Base-by-base conservation (phyloP, 768 basidiomycete species). In the Suillus luteus region DNA sequence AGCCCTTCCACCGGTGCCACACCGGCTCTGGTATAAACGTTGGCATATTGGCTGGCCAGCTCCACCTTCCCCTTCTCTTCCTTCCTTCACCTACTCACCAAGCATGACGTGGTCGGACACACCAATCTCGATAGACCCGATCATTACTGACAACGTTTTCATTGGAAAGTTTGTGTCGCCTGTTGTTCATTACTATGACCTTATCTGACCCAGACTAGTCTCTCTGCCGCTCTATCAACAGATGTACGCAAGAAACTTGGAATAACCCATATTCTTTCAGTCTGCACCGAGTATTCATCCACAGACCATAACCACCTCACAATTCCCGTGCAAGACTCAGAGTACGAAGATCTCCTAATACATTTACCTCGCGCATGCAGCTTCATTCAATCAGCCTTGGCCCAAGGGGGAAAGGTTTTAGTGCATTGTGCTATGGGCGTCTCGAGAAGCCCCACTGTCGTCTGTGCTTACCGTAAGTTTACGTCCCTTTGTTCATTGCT, bases 351-450 rank as follows among this genome's bases (percentile, higher is more conserved):
- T 66, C 79, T 92, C 31, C 82, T 91, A 17, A 85, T 87, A n/a
- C 82, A 89, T 67, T 77, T 92, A 2, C 85, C 87, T 3, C 64
- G 71, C 19, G 80, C 86, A 11, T 87, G 86, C 69, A 73, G 69
- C 15, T 92, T 90, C 72, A 90, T 92, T 37, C 80, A 88, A 66
- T 65, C 78, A 24, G 87, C 90, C 4, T 66, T 92, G 46, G 71
- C 76, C 10, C 27, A 65, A 8, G 81, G 82, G 31, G 88, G 88
- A 0, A 80, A 77, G 54, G 84, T 91, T 6, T 81, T 92, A 11
- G 86, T 91, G 15, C 90, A 92, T 65, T 91, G 90, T 70, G 78
- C 86, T 11, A 88, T 90, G 84, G 91, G 90, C 6, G 75, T 91
- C 9, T 92, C 88, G 0, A 80, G 90, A 65, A 90, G 89, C 66